Conservation (phyloP, 805 yeast genomes). For the Starmerella tilneyi region DNA sequence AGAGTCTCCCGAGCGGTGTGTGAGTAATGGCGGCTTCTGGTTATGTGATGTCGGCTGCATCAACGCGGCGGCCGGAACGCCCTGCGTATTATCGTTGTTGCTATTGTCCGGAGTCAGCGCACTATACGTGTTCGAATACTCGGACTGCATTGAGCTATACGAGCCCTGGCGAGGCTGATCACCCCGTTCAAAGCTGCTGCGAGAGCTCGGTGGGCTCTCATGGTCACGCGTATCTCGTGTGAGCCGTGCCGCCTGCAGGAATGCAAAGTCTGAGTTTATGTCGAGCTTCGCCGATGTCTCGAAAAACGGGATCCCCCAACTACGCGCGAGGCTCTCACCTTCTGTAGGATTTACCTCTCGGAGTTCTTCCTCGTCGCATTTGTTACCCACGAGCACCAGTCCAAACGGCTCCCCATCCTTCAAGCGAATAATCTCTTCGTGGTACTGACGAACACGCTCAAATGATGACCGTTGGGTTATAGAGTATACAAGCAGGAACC, state of each 20-base stretch:
- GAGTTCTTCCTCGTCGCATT: constrained; percentile 64
- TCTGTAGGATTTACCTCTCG: constrained; percentile 75
- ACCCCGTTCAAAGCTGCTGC: constrained; percentile 6
- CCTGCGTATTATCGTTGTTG: background rate
- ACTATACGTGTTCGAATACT: background rate
- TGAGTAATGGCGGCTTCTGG: constrained; percentile 3
- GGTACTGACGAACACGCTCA: constrained; percentile 72
- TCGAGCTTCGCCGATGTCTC: constrained; percentile 93
- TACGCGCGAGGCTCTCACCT: constrained; percentile 66
- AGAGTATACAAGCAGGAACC: constrained; percentile 78
- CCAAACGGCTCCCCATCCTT: constrained; percentile 49
- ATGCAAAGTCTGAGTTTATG: constrained; percentile 77
- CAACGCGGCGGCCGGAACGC: background rate
- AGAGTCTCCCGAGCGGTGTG: constrained; percentile 2
- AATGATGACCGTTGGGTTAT: constrained; percentile 77
- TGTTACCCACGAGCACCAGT: constrained; percentile 86
- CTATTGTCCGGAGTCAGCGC: background rate
- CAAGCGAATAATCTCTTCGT: constrained; percentile 67
- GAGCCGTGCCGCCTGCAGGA: constrained; percentile 51
- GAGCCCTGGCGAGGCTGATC: constrained; percentile 4
- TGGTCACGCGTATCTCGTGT: constrained; percentile 57
- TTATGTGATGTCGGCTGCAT: background rate
- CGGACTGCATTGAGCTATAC: constrained; percentile 1
- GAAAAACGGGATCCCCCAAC: constrained; percentile 55
- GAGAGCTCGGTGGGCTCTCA: constrained; percentile 4